Evolutionary conservation across 2,329 filamentous ascomycete genomes (phyloP).

Genomic region (Claviceps maximensis): DNA sequence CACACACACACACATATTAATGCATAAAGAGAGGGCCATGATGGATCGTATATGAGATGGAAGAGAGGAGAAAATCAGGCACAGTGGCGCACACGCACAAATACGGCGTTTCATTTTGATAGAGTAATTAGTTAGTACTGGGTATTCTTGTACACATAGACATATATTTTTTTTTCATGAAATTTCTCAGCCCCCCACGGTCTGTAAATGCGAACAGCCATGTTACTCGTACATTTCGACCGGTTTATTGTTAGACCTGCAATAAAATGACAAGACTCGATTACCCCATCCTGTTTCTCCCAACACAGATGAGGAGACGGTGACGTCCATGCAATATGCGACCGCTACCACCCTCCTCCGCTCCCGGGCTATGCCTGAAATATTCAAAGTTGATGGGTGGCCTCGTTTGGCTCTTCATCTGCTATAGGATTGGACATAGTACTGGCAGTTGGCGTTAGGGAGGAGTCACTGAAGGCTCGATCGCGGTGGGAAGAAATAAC

Average conservation of each 20-base stretch:
- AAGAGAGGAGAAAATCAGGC: not conserved
- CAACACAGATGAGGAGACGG: not conserved
- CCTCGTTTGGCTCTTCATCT: not conserved
- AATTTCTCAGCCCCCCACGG: not conserved
- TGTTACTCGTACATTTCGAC: not conserved
- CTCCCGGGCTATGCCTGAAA: not conserved
- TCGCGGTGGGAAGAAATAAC: not conserved
- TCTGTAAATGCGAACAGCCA: not conserved
- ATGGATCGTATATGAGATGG: not conserved
- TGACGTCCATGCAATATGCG: not conserved
- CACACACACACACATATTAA: not conserved
- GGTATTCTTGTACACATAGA: constrained; percentile 5
- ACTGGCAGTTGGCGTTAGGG: constrained; percentile 20
- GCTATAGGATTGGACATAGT: constrained; percentile 32
- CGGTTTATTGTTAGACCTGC: not conserved
- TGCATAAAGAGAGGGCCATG: not conserved
- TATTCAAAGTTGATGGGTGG: not conserved
- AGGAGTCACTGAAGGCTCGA: not conserved
- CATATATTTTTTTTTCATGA: not conserved
- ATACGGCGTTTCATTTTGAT: constrained; percentile 2
- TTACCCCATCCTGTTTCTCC: not conserved
- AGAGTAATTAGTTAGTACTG: not conserved
- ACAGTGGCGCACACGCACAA: not conserved
- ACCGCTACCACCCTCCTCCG: not conserved
- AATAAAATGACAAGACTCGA: not conserved